Evolutionary conservation across 1,139 yeast species (phyloP), one percentile per base, ranked within the genome.

Genomic region (Zhuliangozyma parablackwelliae): DNA sequence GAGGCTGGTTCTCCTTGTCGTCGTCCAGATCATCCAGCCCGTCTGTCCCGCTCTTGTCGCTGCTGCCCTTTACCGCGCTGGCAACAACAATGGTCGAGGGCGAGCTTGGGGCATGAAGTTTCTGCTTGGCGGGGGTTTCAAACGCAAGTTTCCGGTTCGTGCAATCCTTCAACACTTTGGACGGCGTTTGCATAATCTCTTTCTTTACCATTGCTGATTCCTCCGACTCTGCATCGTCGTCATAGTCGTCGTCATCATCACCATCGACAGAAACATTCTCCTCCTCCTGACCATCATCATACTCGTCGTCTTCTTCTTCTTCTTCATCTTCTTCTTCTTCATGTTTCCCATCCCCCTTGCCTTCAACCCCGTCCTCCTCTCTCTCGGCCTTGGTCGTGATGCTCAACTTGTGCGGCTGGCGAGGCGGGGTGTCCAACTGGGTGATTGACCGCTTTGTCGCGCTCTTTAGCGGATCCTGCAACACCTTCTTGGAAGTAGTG

Each of bases 391-490:
- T 48, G 5, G 53, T 51, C 10, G 53, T 40, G 9, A 59, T 57
- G 10, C 66, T 56, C 26, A 61, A 45, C 40, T 66, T 65, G 39
- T 61, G 64, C 11, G 68, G 68, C 33, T 58, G 65, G 38, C 70
- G 50, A 6, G 68, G 68, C 8, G 73, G 72, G n/a, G 72, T 65
- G 40, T 66, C 73, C 21, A 65, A 45, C 34, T 58, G 65, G 30
- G 65, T 54, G 33, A 65, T 63, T 6, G 69, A 59, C 35, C 72
- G 51, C 43, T 67, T 68, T 36, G 48, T 57, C 12, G 63, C 58
- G 39, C 60, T 51, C 35, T 50, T 57, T 12, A 36, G 12, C 10
- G 48, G 41, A 29, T 43, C 47, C 29, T 37, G 40, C 16, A 42
- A 35, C 10, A 41, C 25, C 31, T 43, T 42, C 31, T 38, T 42